These are phyloP conservation scores for Boeremia lycopersici DNA, from an alignment of 2,329 filamentous ascomycete species.

Conservation along the genomic window DNA sequence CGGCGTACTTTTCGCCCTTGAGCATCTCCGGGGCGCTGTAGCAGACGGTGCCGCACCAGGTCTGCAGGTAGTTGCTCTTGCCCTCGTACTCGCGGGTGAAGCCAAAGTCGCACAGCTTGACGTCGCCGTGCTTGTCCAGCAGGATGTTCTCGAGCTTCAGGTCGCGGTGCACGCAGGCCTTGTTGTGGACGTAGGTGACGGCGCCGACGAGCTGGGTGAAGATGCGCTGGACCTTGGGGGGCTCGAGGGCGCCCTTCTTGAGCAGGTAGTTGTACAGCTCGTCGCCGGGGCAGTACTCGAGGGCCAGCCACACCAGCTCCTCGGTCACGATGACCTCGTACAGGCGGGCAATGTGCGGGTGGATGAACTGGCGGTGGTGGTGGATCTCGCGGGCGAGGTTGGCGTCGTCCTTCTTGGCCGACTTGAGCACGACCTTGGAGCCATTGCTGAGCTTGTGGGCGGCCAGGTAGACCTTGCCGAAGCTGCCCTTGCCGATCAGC, in stretches of 20 bases:
- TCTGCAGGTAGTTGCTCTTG: slow-evolving; percentile 91
- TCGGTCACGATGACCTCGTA: slow-evolving; percentile 99
- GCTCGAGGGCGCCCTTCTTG: slow-evolving; percentile 80
- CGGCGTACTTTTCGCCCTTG: slow-evolving; percentile 96
- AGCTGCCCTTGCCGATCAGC: slow-evolving; percentile 95
- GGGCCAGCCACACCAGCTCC: slow-evolving; percentile 88
- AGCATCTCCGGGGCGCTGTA: slow-evolving; percentile 99
- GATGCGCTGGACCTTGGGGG: slow-evolving; percentile 89
- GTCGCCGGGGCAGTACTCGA: slow-evolving; percentile 96
- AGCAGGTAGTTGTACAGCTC: slow-evolving; percentile 97
- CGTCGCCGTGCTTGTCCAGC: slow-evolving; percentile 94
- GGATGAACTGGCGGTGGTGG: slow-evolving; percentile 96
- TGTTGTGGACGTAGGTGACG: slow-evolving; percentile 91
- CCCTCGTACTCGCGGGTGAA: slow-evolving; percentile 98
- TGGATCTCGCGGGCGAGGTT: slow-evolving; percentile 98
- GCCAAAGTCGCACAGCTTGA: slow-evolving; percentile 97
- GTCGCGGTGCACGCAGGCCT: slow-evolving; percentile 95
- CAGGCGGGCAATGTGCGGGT: slow-evolving; percentile 93
- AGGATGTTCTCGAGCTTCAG: slow-evolving; percentile 96
- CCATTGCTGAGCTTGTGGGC: slow-evolving; percentile 98
- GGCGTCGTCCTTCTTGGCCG: slow-evolving; percentile 91
- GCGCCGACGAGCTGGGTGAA: slow-evolving; percentile 96
- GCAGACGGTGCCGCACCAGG: slow-evolving; percentile 96
- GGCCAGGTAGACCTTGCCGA: slow-evolving; percentile 97
- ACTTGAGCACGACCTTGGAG: slow-evolving; percentile 98